Percentiles rank a stretch among this genome's conserved stretches.
Evolutionary conservation across 495 filamentous ascomycete species (phyloP).

Genomic region (Aspergillus nidulans): DNA sequence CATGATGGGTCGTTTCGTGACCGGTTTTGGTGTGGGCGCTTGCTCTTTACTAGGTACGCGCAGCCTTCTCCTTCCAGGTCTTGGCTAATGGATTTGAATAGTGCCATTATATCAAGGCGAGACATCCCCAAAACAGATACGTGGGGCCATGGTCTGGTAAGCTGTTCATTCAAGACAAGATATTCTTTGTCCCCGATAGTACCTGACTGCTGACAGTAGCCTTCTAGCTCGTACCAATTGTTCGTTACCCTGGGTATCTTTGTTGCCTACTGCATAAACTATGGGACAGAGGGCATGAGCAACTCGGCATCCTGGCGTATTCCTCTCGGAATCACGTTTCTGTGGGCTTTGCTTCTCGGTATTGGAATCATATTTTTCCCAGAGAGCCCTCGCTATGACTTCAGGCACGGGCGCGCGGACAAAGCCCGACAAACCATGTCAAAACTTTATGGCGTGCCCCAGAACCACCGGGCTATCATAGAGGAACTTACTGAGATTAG

Average conservation of each 20-base stretch:
- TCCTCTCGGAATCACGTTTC: conserved; percentile 69
- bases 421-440: conserved; percentile 63
- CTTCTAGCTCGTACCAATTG: conserved; percentile 71
- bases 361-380: conserved; percentile 65
- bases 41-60: conserved; percentile 35
- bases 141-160: conserved; percentile 59
- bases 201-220: neutral
- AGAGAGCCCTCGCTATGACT: conserved; percentile 66
- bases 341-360: conserved; percentile 69
- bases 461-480: conserved; percentile 58
- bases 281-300: conserved; percentile 53
- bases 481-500: conserved; percentile 63
- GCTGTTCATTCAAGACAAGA: neutral
- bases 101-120: conserved; percentile 73
- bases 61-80: conserved; percentile 29
- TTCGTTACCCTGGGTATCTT: conserved; percentile 87
- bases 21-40: conserved; percentile 65
- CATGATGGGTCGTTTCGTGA: conserved; percentile 50
- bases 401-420: conserved; percentile 59
- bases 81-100: conserved; percentile 60
- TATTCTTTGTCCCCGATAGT: neutral
- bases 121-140: conserved; percentile 57
- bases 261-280: conserved; percentile 73
- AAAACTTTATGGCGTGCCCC: conserved; percentile 64
- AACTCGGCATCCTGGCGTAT: conserved; percentile 67